phyloP scores from a whole-genome alignment of 2,329 filamentous ascomycete species.

The Cladosporium sp. region DNA sequence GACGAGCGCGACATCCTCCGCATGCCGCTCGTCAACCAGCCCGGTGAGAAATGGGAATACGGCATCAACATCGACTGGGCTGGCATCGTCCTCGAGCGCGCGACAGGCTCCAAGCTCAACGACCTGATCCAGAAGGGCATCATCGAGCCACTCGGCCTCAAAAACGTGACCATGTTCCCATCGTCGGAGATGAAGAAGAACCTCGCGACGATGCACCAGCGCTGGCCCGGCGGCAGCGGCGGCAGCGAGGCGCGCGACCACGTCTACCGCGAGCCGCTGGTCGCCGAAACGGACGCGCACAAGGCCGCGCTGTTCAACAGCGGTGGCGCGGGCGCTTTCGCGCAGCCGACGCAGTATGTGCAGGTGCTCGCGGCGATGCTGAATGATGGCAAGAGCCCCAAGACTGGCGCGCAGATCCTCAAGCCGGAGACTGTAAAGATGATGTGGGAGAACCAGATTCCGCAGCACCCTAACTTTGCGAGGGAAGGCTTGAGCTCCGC shows the following conservation, averaged over 20 bases:
- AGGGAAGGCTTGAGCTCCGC: conserved; percentile 27
- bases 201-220: conserved; percentile 53
- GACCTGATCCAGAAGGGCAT: conserved; percentile 44
- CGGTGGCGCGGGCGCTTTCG: conserved; percentile 57
- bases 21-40: conserved; percentile 55
- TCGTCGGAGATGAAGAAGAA: conserved; percentile 47
- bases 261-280: conserved; percentile 42
- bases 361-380: conserved; percentile 57
- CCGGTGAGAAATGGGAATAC: conserved; percentile 50
- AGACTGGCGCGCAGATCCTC: conserved; percentile 50
- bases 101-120: conserved; percentile 37
- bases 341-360: conserved; percentile 53
- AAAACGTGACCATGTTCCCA: conserved; percentile 53
- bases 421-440: conserved; percentile 50
- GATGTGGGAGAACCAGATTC: conserved; percentile 56
- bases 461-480: conserved; percentile 31
- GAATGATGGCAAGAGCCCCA: conserved; percentile 57
- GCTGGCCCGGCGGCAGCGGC: conserved; percentile 33
- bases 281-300: conserved; percentile 40
- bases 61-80: conserved; percentile 45
- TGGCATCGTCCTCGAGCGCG: conserved; percentile 42
- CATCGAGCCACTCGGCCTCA: conserved; percentile 41
- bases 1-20: conserved; percentile 45
- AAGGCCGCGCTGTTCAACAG: conserved; percentile 47
- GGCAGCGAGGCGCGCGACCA: conserved; percentile 43